Conservation (phyloP, 2,329 filamentous ascomycete genomes). For the Alternaria postmessia region DNA sequence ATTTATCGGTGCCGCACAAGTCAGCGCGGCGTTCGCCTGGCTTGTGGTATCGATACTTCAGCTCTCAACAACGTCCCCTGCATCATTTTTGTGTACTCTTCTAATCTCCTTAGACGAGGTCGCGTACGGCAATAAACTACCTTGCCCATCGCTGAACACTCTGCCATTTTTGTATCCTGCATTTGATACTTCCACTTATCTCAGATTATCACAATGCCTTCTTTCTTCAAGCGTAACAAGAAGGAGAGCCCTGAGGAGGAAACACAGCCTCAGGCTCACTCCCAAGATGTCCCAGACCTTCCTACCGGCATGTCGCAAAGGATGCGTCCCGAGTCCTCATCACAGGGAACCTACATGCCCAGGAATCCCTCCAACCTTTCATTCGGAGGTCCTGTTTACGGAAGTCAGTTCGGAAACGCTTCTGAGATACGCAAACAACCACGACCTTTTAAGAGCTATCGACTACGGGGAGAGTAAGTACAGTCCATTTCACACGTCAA, state of each 20-base stretch:
- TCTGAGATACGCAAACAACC: constrained; percentile 23
- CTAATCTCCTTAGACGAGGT: constrained; percentile 4
- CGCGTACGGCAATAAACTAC: constrained; percentile 16
- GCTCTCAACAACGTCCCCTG: constrained; percentile 11
- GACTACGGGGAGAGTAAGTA: constrained; percentile 34
- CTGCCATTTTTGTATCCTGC: neutral
- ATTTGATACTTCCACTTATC: neutral
- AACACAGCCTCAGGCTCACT: constrained; percentile 2
- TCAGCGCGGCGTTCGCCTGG: constrained; percentile 11
- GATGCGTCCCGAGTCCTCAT: constrained; percentile 4
- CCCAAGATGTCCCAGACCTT: constrained; percentile 12
- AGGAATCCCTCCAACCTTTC: constrained; percentile 17
- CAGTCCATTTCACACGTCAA: neutral
- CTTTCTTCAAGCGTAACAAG: constrained; percentile 17
- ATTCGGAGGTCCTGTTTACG: constrained; percentile 2
- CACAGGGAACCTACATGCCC: constrained; percentile 1
- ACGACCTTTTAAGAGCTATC: constrained; percentile 34
- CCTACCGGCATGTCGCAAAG: constrained; percentile 15
- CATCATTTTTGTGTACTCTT: neutral
- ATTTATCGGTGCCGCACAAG: constrained; percentile 16
- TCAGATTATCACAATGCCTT: constrained; percentile 8
- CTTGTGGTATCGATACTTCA: constrained; percentile 15
- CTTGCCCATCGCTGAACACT: constrained; percentile 10
- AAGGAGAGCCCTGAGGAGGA: constrained; percentile 9
- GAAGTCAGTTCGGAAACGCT: constrained; percentile 4